phyloP scores from a whole-genome alignment of 208 protist genomes.

The Leishmania guyanensis region DNA sequence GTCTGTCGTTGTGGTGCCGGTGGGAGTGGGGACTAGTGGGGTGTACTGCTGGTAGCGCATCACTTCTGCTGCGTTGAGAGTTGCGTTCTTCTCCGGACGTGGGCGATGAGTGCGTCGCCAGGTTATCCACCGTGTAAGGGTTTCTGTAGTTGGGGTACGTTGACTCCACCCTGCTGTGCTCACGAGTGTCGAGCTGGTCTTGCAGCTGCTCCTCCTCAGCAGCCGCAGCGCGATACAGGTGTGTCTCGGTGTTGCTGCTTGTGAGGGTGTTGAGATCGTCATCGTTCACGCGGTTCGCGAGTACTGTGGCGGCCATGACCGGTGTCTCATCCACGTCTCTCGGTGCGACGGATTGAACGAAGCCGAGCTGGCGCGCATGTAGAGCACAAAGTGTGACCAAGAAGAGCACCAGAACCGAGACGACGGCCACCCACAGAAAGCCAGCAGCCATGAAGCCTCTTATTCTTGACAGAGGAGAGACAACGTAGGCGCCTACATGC shows the following conservation, averaged over 20 bases:
- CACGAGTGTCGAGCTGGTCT: background rate
- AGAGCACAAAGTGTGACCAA: background rate
- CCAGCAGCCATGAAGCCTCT: background rate
- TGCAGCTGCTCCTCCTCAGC: background rate
- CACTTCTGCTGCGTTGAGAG: background rate
- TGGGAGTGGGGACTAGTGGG: background rate
- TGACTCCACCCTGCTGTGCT: background rate
- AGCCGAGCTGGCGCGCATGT: background rate
- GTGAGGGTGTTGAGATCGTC: background rate
- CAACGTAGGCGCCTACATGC: no score
- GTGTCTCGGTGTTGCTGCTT: background rate
- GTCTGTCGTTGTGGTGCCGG: background rate
- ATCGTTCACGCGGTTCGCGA: slow-evolving; percentile 19
- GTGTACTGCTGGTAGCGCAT: background rate
- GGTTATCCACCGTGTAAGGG: background rate
- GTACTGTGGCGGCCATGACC: slow-evolving; percentile 4
- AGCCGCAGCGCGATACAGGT: background rate
- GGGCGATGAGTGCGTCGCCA: background rate
- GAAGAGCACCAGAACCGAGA: background rate
- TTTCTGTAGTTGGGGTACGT: background rate
- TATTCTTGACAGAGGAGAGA: background rate
- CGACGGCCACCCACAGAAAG: background rate
- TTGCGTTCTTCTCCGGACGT: background rate
- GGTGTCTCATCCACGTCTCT: background rate
- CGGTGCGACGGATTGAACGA: background rate